Conservation (phyloP, 495 filamentous ascomycete genomes). For the Penicillium coffeae region DNA sequence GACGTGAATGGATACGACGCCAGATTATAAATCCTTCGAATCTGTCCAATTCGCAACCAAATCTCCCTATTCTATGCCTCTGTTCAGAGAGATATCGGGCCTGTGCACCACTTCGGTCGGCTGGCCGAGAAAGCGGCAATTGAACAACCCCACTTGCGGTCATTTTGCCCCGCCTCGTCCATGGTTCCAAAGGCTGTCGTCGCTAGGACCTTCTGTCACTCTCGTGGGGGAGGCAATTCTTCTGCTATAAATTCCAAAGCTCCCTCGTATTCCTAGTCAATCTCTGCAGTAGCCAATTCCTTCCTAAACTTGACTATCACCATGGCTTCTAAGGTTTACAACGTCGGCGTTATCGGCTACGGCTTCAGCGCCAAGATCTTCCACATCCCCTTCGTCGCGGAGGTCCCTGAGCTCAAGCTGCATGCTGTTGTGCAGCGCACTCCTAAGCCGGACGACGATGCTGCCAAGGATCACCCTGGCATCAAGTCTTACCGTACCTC, state of each 20-base stretch:
- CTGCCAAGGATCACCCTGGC: conserved; percentile 61
- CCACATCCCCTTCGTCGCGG: conserved; percentile 80
- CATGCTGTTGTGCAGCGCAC: conserved; percentile 77
- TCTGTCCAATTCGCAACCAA: too few species aligned
- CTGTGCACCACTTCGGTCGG: background rate
- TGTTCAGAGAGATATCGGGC: conserved; percentile 10
- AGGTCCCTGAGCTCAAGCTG: conserved; percentile 61
- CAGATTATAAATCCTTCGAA: too few species aligned
- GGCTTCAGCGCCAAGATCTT: conserved; percentile 84
- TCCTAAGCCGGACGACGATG: conserved; percentile 60
- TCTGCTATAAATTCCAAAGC: conserved; percentile 15
- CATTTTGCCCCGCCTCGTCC: conserved; percentile 5
- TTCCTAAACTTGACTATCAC: conserved; percentile 4
- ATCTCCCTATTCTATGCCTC: too few species aligned
- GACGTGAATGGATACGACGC: too few species aligned
- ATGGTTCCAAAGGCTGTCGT: conserved; percentile 24
- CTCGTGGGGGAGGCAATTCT: conserved; percentile 19
- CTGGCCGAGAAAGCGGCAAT: background rate
- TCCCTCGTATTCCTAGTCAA: background rate
- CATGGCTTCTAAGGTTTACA: conserved; percentile 50
- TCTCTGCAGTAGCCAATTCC: background rate
- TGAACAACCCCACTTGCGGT: background rate
- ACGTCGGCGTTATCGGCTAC: conserved; percentile 61
- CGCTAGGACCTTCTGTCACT: conserved; percentile 40
- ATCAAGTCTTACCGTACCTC: conserved; percentile 60